Conservation (phyloP, 805 yeast species). For the Cephaloascus fragrans region DNA sequence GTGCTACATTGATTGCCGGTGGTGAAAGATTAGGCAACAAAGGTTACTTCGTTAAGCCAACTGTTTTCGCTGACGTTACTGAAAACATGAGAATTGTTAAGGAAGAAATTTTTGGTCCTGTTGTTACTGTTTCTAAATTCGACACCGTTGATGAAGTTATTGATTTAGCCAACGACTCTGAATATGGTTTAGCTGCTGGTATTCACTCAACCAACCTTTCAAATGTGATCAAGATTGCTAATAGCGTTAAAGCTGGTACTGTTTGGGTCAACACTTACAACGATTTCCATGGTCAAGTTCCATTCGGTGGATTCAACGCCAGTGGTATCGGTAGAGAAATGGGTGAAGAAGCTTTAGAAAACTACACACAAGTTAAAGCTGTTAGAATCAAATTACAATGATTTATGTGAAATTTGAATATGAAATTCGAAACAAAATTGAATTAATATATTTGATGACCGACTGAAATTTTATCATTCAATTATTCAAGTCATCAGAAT, state of each 20-base stretch:
- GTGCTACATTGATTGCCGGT: slow-evolving; percentile 32
- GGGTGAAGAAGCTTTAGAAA: slow-evolving; percentile 79
- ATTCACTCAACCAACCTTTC: slow-evolving; percentile 69
- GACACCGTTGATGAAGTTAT: slow-evolving; percentile 75
- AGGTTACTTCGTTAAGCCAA: slow-evolving; percentile 71
- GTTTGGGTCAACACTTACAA: slow-evolving; percentile 89
- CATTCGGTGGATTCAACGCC: slow-evolving; percentile 89
- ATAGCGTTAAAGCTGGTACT: slow-evolving; percentile 75
- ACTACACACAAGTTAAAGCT: slow-evolving; percentile 81
- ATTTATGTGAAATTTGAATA: no score
- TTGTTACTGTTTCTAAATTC: slow-evolving; percentile 77
- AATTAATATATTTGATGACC: not conserved
- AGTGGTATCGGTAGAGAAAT: slow-evolving; percentile 90
- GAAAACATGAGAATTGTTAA: slow-evolving; percentile 66
- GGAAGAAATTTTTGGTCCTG: slow-evolving; percentile 95
- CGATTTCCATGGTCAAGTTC: slow-evolving; percentile 79
- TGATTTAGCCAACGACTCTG: slow-evolving; percentile 66
- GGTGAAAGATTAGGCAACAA: slow-evolving; percentile 44
- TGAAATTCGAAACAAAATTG: no score
- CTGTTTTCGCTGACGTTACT: slow-evolving; percentile 74
- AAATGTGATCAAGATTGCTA: slow-evolving; percentile 68
- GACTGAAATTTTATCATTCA: not conserved
- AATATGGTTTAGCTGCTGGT: slow-evolving; percentile 88
- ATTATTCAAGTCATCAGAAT: no score
- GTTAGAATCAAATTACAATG: slow-evolving; percentile 39